Percentiles rank a stretch among this genome's conserved stretches.
phyloP scores from a whole-genome alignment of 23 red algal species.

The Gracilaria domingensis region DNA sequence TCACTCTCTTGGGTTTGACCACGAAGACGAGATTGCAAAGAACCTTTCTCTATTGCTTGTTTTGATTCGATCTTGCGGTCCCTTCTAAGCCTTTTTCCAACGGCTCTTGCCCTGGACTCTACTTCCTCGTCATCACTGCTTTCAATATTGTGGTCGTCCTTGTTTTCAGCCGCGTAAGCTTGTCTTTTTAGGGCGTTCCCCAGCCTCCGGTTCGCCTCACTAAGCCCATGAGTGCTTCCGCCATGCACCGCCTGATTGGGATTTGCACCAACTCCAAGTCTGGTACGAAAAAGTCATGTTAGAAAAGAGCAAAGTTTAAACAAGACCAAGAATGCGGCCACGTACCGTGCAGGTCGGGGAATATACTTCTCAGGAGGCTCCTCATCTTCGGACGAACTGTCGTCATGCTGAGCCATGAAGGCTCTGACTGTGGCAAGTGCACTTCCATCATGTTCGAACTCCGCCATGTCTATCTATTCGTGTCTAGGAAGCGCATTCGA shows the following conservation, averaged over 20 bases:
- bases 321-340: not conserved
- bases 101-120: conserved; percentile 4
- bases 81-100: not conserved
- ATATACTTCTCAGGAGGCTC: conserved; percentile 15
- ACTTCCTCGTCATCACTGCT: conserved; percentile 22
- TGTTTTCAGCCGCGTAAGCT: not conserved
- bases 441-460: conserved; percentile 26
- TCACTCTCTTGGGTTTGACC: not conserved
- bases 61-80: not conserved
- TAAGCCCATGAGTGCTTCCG: conserved; percentile 3
- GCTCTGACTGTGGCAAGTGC: conserved; percentile 51
- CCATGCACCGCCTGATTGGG: conserved; percentile 19
- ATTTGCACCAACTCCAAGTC: conserved; percentile 59
- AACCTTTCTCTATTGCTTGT: not conserved
- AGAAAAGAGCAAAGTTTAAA: not conserved
- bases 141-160: conserved; percentile 15
- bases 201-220: conserved; percentile 44
- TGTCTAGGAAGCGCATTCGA: not conserved
- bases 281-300: not conserved
- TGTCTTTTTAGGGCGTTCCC: conserved; percentile 34
- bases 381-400: conserved; percentile 33
- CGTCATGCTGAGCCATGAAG: conserved; percentile 23
- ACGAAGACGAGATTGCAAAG: not conserved
- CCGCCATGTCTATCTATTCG: conserved; percentile 7
- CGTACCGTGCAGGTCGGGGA: conserved; percentile 49